Evolutionary conservation across 2,329 filamentous ascomycete species (phyloP).

Genomic region (Colletotrichum sojae): DNA sequence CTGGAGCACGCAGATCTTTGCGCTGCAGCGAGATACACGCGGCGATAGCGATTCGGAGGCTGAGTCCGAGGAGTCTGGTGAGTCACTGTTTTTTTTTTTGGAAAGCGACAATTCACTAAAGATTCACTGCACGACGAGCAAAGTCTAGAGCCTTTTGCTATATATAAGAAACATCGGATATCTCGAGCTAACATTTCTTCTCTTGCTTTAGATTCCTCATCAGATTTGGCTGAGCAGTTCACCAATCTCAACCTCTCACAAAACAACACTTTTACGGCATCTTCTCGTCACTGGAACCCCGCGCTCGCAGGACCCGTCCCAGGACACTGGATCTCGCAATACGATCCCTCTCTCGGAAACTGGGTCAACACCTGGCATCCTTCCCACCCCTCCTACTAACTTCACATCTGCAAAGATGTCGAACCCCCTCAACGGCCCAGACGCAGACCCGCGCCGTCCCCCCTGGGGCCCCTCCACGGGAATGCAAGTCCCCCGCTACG

Average conservation of each 20-base stretch:
- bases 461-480: slow-evolving; percentile 47
- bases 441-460: slow-evolving; percentile 51
- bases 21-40: slow-evolving; percentile 20
- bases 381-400: not conserved
- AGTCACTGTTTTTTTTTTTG: slow-evolving; percentile 20
- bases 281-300: slow-evolving; percentile 44
- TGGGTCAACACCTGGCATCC: slow-evolving; percentile 55
- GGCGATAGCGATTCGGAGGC: not conserved
- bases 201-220: not conserved
- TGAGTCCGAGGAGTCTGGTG: slow-evolving; percentile 19
- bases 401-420: slow-evolving; percentile 33
- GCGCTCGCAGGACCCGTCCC: slow-evolving; percentile 48
- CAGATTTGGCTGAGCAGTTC: slow-evolving; percentile 7
- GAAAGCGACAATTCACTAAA: slow-evolving; percentile 7
- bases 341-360: slow-evolving; percentile 23
- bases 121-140: not conserved
- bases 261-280: not conserved
- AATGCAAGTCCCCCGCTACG: slow-evolving; percentile 50
- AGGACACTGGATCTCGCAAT: slow-evolving; percentile 50
- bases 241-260: slow-evolving; percentile 3
- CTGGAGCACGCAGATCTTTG: slow-evolving; percentile 63
- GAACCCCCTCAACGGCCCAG: slow-evolving; percentile 56
- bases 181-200: not conserved
- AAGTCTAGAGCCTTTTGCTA: not conserved
- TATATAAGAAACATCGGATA: not conserved